Evolutionary conservation across 306 rosid genomes (phyloP).

Genomic region (Acacia confusa): DNA sequence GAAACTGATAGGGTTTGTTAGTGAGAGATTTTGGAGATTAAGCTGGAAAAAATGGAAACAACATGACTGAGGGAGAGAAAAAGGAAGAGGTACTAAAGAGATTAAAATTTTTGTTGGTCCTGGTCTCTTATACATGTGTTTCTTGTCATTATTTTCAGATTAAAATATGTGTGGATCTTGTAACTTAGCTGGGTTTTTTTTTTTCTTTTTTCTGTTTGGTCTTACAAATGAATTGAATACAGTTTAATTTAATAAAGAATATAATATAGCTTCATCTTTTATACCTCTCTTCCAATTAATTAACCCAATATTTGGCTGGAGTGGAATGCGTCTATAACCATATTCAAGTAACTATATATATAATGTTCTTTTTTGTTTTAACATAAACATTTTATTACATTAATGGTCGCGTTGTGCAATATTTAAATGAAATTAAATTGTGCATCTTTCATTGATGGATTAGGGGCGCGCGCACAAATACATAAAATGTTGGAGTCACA

Average conservation of each 20-base stretch:
- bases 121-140: slow-evolving; percentile 29
- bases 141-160: not conserved
- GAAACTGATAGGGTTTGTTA: not conserved
- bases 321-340: not conserved
- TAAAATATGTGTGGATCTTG: not conserved
- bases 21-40: slow-evolving; percentile 15
- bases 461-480: no score
- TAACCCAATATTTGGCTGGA: not conserved
- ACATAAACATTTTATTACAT: not conserved
- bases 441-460: no score
- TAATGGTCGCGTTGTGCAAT: not conserved
- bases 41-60: slow-evolving; percentile 32
- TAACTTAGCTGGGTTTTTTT: not conserved
- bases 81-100: slow-evolving; percentile 20
- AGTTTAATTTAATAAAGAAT: not conserved
- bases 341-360: not conserved
- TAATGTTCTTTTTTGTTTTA: not conserved
- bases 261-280: not conserved
- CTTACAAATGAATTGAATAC: not conserved
- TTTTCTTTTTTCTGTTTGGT: no score
- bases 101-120: not conserved
- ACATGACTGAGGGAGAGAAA: slow-evolving; percentile 12
- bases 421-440: no score
- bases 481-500: no score
- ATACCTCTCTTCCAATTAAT: not conserved